Evolutionary conservation across 1,284 basidiomycete species (phyloP).

Genomic region (Sporisorium iseilematis-ciliati): DNA sequence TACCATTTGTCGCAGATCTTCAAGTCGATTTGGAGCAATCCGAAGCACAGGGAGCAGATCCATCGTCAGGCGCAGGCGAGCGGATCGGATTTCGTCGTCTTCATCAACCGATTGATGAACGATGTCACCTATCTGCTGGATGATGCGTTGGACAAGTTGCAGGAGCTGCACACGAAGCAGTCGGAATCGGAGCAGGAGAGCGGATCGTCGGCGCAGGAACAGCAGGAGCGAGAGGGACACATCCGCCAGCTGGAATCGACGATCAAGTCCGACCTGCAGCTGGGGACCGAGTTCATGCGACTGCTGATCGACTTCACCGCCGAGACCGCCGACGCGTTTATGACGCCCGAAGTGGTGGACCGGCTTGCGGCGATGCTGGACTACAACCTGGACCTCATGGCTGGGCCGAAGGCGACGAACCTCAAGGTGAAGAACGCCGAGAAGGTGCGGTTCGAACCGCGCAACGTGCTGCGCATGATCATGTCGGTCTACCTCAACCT

Average conservation of each 20-base stretch:
- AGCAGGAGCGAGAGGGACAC: conserved; percentile 84
- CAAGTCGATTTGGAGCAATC: conserved; percentile 66
- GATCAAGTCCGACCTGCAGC: conserved; percentile 85
- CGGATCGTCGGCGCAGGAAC: conserved; percentile 77
- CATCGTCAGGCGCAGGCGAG: conserved; percentile 52
- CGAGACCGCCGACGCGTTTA: conserved; percentile 90
- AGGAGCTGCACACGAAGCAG: conserved; percentile 88
- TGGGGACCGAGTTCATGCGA: conserved; percentile 88
- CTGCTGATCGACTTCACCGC: conserved; percentile 91
- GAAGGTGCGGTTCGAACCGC: conserved; percentile 90
- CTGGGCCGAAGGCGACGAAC: conserved; percentile 83
- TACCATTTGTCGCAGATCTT: conserved; percentile 65
- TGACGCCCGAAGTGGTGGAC: conserved; percentile 96
- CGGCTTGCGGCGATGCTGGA: conserved; percentile 96
- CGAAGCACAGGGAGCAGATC: conserved; percentile 64
- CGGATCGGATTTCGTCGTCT: conserved; percentile 76
- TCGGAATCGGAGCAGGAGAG: conserved; percentile 78
- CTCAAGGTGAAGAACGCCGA: conserved; percentile 88
- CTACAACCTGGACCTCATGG: conserved; percentile 90
- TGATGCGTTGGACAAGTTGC: conserved; percentile 89
- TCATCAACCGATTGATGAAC: conserved; percentile 98
- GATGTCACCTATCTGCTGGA: conserved; percentile 98
- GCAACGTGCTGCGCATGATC: conserved; percentile 84
- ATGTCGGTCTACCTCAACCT: conserved; percentile 93
- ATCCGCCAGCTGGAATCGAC: conserved; percentile 83